Conservation (phyloP, 2,329 filamentous ascomycete species). For the Arthrobotrys musiformis region DNA sequence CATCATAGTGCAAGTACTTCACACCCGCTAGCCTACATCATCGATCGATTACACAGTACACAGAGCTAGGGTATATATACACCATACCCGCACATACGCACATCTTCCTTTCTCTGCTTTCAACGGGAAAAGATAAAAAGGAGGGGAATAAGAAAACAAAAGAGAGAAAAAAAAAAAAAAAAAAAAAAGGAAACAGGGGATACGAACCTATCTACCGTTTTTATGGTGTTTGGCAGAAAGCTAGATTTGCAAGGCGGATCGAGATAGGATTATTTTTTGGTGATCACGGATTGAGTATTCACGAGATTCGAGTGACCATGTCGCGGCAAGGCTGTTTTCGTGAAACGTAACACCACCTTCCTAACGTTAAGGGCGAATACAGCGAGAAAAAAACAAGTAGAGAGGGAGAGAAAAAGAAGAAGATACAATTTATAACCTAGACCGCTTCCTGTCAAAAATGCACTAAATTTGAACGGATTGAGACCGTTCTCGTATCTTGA, state of each 20-base stretch:
- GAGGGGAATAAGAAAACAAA: neutral
- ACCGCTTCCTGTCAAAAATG: neutral
- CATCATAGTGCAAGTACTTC: no score
- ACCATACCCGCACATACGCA: neutral
- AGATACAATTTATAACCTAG: slow-evolving; percentile 6
- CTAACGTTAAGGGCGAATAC: slow-evolving; percentile 23
- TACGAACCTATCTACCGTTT: neutral
- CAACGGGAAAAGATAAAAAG: neutral
- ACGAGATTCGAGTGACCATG: slow-evolving; percentile 39
- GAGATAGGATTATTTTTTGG: neutral
- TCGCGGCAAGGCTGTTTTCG: slow-evolving; percentile 48
- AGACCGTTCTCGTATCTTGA: slow-evolving; percentile 27
- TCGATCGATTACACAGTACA: slow-evolving; percentile 53
- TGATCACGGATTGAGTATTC: slow-evolving; percentile 1
- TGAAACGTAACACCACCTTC: slow-evolving; percentile 46
- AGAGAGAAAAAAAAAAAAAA: neutral
- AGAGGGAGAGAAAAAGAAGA: neutral
- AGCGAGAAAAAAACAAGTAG: neutral
- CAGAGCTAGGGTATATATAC: slow-evolving; percentile 34
- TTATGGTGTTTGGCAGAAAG: neutral
- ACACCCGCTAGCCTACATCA: slow-evolving; percentile 39
- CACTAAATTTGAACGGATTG: neutral
- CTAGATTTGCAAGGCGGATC: neutral
- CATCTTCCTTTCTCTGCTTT: neutral
- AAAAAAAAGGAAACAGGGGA: neutral